A percentile compares a stretch with the other conserved stretches of the same genome.
phyloP scores from a whole-genome alignment of 495 filamentous ascomycete species.

The Xylaria acuta region DNA sequence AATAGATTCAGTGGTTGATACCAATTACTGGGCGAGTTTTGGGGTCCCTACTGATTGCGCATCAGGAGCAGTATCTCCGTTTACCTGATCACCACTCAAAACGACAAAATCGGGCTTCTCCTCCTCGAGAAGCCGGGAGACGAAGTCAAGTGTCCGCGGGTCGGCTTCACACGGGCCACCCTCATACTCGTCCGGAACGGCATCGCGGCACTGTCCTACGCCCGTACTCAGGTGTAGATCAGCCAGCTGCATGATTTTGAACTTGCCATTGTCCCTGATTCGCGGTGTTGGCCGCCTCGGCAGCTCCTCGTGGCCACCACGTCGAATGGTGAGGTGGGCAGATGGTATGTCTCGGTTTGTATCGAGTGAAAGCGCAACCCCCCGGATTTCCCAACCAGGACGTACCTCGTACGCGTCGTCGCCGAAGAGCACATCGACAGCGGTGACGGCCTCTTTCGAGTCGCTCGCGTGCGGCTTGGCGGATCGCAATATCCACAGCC shows the following conservation, averaged over 20 bases:
- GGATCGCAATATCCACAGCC: slow-evolving; percentile 87
- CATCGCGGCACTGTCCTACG: slow-evolving; percentile 81
- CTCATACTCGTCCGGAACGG: slow-evolving; percentile 71
- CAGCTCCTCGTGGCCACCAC: slow-evolving; percentile 65
- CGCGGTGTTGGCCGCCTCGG: slow-evolving; percentile 74
- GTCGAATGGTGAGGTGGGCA: slow-evolving; percentile 75
- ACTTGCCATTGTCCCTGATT: slow-evolving; percentile 86
- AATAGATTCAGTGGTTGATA: slow-evolving; percentile 20
- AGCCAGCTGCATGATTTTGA: slow-evolving; percentile 94
- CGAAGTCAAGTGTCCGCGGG: slow-evolving; percentile 87
- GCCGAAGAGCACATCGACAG: slow-evolving; percentile 89
- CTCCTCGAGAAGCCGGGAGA: slow-evolving; percentile 79
- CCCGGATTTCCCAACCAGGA: slow-evolving; percentile 77
- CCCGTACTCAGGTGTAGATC: slow-evolving; percentile 94
- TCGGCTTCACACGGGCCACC: slow-evolving; percentile 89
- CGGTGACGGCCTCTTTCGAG: slow-evolving; percentile 77
- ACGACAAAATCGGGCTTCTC: slow-evolving; percentile 93
- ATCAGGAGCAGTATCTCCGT: slow-evolving; percentile 90
- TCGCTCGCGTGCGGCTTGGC: slow-evolving; percentile 78
- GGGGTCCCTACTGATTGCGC: slow-evolving; percentile 67
- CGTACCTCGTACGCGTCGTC: slow-evolving; percentile 92
- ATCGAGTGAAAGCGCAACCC: slow-evolving; percentile 72
- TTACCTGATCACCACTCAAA: slow-evolving; percentile 91
- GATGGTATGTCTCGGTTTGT: slow-evolving; percentile 64
- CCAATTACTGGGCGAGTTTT: not conserved